phyloP scores from a whole-genome alignment of 2,329 filamentous ascomycete genomes.

The Aureobasidium sp. region DNA sequence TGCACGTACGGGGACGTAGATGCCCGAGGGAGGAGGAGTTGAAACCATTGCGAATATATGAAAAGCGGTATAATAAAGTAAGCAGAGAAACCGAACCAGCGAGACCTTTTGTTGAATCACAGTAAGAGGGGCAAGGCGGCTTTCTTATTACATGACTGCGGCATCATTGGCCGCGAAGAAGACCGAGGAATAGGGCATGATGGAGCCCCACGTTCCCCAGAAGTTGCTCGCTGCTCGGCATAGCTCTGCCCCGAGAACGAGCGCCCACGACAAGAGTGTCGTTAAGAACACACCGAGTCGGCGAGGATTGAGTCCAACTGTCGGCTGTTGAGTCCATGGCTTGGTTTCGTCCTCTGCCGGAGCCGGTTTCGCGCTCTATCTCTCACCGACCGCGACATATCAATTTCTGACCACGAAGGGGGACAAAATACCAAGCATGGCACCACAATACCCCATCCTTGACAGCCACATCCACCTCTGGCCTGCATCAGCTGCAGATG shows the following conservation, averaged over 20 bases:
- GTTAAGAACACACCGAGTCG: neutral
- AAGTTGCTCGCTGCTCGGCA: neutral
- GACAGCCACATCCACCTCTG: constrained; percentile 92
- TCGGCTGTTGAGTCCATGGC: constrained; percentile 5
- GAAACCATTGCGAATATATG: constrained; percentile 15
- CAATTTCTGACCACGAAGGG: neutral
- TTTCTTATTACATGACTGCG: neutral
- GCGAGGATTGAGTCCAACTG: neutral
- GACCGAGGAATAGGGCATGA: neutral
- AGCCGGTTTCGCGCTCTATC: neutral
- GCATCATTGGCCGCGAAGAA: neutral
- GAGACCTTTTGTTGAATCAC: neutral
- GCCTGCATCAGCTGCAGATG: constrained; percentile 54
- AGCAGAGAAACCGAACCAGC: neutral
- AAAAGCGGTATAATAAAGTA: neutral
- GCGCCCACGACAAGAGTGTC: neutral
- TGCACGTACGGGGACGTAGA: constrained; percentile 45
- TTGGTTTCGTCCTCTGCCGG: neutral
- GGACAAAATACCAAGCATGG: neutral
- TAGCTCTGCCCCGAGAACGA: neutral
- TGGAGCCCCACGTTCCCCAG: constrained; percentile 10
- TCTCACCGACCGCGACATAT: neutral
- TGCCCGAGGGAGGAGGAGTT: constrained; percentile 43
- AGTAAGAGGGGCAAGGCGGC: neutral
- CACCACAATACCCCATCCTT: constrained; percentile 47